Percentiles rank a stretch among this genome's conserved stretches.
phyloP scores from a whole-genome alignment of 2,329 filamentous ascomycete genomes.

The Falciphora oryzae region DNA sequence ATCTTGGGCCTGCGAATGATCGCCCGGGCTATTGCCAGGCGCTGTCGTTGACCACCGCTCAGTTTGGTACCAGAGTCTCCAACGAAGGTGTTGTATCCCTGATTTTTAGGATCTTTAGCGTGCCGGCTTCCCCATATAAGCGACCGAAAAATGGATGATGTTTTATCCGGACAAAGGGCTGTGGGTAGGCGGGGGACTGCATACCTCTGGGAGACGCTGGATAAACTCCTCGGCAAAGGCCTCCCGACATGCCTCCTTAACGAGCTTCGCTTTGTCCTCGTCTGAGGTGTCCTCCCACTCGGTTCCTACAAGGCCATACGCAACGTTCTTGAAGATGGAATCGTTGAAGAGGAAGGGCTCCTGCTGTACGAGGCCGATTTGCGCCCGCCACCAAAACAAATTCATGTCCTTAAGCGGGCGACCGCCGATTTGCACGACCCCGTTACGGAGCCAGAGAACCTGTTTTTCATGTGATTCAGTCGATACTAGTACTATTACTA shows the following conservation, averaged over 20 bases:
- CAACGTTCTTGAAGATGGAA: conserved; percentile 48
- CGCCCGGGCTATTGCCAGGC: conserved; percentile 52
- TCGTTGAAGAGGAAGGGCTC: conserved; percentile 40
- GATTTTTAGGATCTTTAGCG: conserved; percentile 10
- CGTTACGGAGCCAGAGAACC: conserved; percentile 21
- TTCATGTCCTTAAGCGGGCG: conserved; percentile 42
- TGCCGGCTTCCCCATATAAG: neutral
- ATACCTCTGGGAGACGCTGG: conserved; percentile 49
- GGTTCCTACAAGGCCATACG: conserved; percentile 41
- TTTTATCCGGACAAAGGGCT: too few species aligned
- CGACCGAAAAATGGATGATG: neutral
- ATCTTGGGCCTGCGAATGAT: conserved; percentile 25
- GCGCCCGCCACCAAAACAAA: conserved; percentile 49
- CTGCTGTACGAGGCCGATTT: conserved; percentile 38
- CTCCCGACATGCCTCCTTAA: conserved; percentile 59
- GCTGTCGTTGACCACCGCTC: conserved; percentile 71
- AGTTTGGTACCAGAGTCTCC: conserved; percentile 77
- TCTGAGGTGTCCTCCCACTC: conserved; percentile 29
- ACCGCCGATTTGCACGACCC: conserved; percentile 20
- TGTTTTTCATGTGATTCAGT: conserved; percentile 5
- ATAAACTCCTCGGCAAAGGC: conserved; percentile 68
- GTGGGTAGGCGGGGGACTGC: conserved; percentile 14
- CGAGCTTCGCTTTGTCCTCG: conserved; percentile 46
- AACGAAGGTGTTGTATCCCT: conserved; percentile 68
- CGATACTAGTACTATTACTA: neutral